Evolutionary conservation across 805 yeast species (phyloP), one percentile per base, ranked within the genome.

Genomic region (Ogataea ganodermae): DNA sequence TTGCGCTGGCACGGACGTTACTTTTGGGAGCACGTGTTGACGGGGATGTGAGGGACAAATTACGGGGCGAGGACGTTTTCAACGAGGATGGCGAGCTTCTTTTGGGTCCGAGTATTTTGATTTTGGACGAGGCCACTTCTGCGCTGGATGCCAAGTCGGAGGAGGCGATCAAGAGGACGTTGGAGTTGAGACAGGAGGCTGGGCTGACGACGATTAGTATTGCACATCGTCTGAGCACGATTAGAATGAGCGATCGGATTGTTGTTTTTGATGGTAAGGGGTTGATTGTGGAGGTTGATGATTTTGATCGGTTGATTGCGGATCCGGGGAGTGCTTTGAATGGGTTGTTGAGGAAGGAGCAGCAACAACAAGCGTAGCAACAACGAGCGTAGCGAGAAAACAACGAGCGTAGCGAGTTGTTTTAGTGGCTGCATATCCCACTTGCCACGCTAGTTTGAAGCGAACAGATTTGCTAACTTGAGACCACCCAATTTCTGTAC

Each of bases 61-160:
- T 56, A 23, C n/a, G 16, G 3, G 20, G 45, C 23, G 33, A 48
- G 4, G 45, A 53, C 22, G 54, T 60, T 12, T 53, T 55, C 35
- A 61, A 59, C 33, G 49, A 55, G 1, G 53, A 60, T 3, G 61
- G 59, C 14, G 61, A 56, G 20, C 44, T 59, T 23, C 45, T 65
- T 9, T 48, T 65, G 21, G 76, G 83, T 37, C 97, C 98, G 2
- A 75, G 84, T 6, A 75, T 92, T n/a, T 70, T 92, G 48, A 81
- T 92, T 26, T 69, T 92, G 49, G 98, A 92, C 65, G 98, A 92
- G 65, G 96, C 97, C 12, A 92, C 98, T 0, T 87, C 96, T 27
- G 97, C 97, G 0, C 71, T 92, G 43, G 98, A 92, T 62, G 81
- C 95, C 10, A 87, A 86, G 46, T 84, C 91, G 56, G 98, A 92